Evolutionary conservation across 2,329 filamentous ascomycete species (phyloP), one percentile per base, ranked within the genome.

Genomic region (Verticillium nubilum): DNA sequence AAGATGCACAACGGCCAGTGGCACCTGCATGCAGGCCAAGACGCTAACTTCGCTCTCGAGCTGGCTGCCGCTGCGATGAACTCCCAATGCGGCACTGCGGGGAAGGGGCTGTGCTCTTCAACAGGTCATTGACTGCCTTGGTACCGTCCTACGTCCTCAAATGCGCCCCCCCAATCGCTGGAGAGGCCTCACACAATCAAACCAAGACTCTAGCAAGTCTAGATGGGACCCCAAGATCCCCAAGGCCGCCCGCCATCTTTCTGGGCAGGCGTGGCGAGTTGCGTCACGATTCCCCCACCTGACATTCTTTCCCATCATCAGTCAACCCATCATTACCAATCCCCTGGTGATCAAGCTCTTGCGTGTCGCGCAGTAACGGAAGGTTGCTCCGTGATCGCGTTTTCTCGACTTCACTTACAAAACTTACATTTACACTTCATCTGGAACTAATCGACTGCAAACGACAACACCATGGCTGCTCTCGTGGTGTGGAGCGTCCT

Each of bases 251-350:
- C 42, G 19, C 42, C 7, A 19, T 23, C 42, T 23, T 3, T 31
- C n/a, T 47, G 42, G 42, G 42, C 42, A 12, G 19, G 54, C 54
- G 54, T 56, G 54, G 54, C 54, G 31, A 56, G n/a, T 56, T 56
- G 54, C 54, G 54, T 56, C 54, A 56, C 54, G 54, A 37, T 10
- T 26, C n/a, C 19, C 29, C 54, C 29, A 6, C 9, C n/a, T 23
- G 6, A 9, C 42, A 25, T 47, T 47, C 19, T 9, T 6, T 37
- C 33, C 15, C 33, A 37, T n/a, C 33, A 47, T 25, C 42, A 6
- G 19, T n/a, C 9, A 19, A 9, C 19, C 23, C 19, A n/a, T 25
- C 42, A 47, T 47, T 23, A 25, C 9, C 9, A 47, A 47, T 23
- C 19, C 19, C 42, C 19, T 47, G n/a, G 12, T 47, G 42, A 23